A percentile compares a stretch with the other conserved stretches of the same genome.
These are phyloP conservation scores for Tephrocybe rancida DNA, from an alignment of 768 basidiomycete species.

Conservation along the genomic window DNA sequence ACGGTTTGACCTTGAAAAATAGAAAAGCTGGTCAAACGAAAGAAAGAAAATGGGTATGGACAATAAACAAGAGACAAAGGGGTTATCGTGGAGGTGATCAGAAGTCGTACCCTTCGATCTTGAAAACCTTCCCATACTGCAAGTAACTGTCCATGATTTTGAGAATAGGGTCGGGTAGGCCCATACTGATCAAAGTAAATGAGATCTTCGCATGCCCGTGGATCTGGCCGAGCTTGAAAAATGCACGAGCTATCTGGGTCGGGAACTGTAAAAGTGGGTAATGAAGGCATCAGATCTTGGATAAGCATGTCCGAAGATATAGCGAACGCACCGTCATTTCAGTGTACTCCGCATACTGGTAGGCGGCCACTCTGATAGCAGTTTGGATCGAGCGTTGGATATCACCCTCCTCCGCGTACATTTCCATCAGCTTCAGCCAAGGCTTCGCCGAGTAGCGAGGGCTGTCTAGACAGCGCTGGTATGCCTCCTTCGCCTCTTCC, in stretches of 20 bases:
- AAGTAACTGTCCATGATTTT: constrained; percentile 94
- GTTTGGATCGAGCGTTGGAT: constrained; percentile 89
- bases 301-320: not conserved
- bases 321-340: constrained; percentile 75
- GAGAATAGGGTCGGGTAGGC: constrained; percentile 84
- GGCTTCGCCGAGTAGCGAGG: constrained; percentile 89
- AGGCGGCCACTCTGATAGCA: constrained; percentile 90
- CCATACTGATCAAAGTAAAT: constrained; percentile 93
- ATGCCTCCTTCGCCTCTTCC: constrained; percentile 98
- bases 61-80: constrained; percentile 1
- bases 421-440: constrained; percentile 92
- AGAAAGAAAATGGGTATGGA: not conserved
- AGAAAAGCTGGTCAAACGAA: not conserved
- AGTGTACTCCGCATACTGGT: constrained; percentile 87
- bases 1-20: not conserved
- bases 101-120: constrained; percentile 86
- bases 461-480: constrained; percentile 89
- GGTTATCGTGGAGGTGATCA: constrained; percentile 30
- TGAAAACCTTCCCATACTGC: constrained; percentile 85
- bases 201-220: constrained; percentile 95
- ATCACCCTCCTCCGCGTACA: constrained; percentile 97
- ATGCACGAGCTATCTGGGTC: constrained; percentile 83
- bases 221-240: constrained; percentile 92
- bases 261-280: constrained; percentile 65
- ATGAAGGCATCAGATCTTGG: constrained; percentile 1